Base-by-base conservation (phyloP, 306 rosid genomes). In the Sophora flavescens region DNA sequence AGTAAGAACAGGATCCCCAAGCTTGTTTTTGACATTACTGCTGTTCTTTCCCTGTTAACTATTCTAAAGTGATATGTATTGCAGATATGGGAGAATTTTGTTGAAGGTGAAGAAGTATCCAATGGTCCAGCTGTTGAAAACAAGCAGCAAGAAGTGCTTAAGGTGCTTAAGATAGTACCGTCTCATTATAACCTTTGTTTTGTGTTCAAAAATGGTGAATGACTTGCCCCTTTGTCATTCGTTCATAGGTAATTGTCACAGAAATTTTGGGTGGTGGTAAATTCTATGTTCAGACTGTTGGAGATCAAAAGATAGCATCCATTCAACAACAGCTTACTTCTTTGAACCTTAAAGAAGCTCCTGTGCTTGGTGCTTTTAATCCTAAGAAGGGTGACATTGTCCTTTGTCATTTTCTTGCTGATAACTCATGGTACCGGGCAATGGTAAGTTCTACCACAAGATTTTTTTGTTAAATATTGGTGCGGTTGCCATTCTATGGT, bases 1-100 rank as follows among this genome's bases (percentile, higher is more conserved):
- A 84, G 99, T 95, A 86, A 87, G 96, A 78, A 82, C 38, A 44
- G 32, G 60, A 45, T 44, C 41, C 73, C 30, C 30, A 33, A 68
- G 58, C 4, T 6, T 62, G 42, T 64, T 33, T 64, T 33, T 16
- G n/a, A 14, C 42, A 38, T 57, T 62, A n/a, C 56, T 36, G 11
- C 36, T 78, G 41, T 58, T 52, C 22, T 65, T 54, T 75, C 73
- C 47, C 68, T 52, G 64, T 48, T 72, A 42, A 47, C 60, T 48
- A 69, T 82, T 76, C 85, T 88, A 56, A 89, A 60, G 15, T 38
- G 22, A 33, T 54, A 77, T 38, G 42, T 83, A 38, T 80, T 86
- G 82, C 91, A 95, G 99, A 91, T 95, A 45, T 95, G 99, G 99
- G 97, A 95, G 86, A 95, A 91, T 72, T 95, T 80, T 74, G 96